Evolutionary conservation across 805 yeast species (phyloP).

Genomic region (Candida nonsorbophila): DNA sequence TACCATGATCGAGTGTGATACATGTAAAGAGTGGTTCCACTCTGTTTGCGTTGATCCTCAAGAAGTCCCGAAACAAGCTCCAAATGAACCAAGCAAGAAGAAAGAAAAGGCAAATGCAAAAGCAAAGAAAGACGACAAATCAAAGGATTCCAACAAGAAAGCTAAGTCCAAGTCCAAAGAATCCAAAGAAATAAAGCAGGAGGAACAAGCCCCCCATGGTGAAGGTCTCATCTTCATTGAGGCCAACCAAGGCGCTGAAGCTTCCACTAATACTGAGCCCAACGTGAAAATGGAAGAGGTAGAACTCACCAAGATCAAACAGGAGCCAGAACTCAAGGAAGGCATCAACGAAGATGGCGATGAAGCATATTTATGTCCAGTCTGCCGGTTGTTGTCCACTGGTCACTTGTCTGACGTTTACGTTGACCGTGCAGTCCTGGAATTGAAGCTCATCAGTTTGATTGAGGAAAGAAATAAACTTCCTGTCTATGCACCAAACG

Average conservation of each 20-base stretch:
- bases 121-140: conserved; percentile 1
- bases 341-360: conserved; percentile 8
- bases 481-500: conserved; percentile 16
- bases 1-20: conserved; percentile 66
- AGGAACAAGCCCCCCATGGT: too few species aligned
- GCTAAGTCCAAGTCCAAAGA: neutral
- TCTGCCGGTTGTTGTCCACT: conserved; percentile 22
- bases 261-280: too few species aligned
- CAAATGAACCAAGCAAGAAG: neutral
- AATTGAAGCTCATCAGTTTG: conserved; percentile 8
- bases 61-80: neutral
- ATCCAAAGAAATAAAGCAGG: conserved; percentile 1
- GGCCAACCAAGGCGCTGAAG: too few species aligned
- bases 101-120: neutral
- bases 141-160: conserved; percentile 1
- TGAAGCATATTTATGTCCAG: conserved; percentile 24
- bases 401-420: conserved; percentile 9
- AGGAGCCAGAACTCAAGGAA: neutral
- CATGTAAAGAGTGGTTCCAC: conserved; percentile 71
- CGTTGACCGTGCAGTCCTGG: conserved; percentile 10
- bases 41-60: conserved; percentile 41
- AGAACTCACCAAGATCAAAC: too few species aligned
- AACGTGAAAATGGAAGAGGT: too few species aligned
- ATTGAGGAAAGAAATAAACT: conserved; percentile 10
- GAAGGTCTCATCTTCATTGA: too few species aligned